Evolutionary conservation across 2,329 filamentous ascomycete species (phyloP).

Genomic region (Alternaria brassicae): DNA sequence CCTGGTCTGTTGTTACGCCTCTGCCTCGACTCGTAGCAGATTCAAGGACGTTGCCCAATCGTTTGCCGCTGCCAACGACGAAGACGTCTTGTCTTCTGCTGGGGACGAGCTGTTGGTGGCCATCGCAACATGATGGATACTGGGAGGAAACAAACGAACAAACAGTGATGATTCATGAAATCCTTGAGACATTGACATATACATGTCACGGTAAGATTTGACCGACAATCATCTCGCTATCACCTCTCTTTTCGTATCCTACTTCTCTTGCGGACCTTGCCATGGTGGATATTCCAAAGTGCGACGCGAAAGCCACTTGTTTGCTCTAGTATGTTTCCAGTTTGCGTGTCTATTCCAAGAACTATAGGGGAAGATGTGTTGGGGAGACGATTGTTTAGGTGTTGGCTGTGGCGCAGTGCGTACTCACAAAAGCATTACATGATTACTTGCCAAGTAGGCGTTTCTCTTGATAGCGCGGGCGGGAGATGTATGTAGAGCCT

Average conservation of each 20-base stretch:
- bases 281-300: neutral
- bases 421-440: too few relatives aligned
- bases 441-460: too few relatives aligned
- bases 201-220: neutral
- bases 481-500: too few relatives aligned
- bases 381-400: neutral
- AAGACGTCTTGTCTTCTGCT: neutral
- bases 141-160: neutral
- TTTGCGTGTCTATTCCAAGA: neutral
- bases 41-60: neutral
- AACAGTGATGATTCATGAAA: neutral
- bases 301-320: neutral
- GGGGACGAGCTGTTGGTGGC: neutral
- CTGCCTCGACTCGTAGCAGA: neutral
- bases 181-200: neutral
- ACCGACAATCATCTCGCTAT: neutral
- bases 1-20: slow-evolving; percentile 9
- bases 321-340: neutral
- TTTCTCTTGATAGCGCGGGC: too few relatives aligned
- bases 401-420: neutral
- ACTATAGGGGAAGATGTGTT: too few relatives aligned
- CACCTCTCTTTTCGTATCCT: neutral
- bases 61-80: neutral
- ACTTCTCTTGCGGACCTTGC: neutral
- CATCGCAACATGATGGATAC: neutral